These are phyloP conservation scores for Linderina pennispora DNA, from an alignment of 192 early-diverging fungal genomes.

Conservation along the genomic window DNA sequence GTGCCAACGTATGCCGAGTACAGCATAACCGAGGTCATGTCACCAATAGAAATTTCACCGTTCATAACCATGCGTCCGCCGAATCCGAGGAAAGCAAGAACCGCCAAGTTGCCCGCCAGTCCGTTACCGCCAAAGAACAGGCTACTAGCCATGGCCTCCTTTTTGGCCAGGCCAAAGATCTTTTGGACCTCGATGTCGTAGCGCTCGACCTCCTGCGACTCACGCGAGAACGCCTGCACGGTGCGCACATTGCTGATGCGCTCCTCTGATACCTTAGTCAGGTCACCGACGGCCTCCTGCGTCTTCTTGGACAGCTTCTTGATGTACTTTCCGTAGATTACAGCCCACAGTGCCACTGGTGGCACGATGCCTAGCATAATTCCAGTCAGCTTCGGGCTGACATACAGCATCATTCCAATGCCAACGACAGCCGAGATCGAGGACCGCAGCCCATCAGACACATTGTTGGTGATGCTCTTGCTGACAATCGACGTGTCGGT, in stretches of 20 bases:
- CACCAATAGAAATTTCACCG: slow-evolving; percentile 56
- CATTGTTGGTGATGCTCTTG: slow-evolving; percentile 66
- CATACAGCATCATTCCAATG: slow-evolving; percentile 61
- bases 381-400: slow-evolving; percentile 58
- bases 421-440: slow-evolving; percentile 54
- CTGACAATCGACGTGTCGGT: slow-evolving; percentile 71
- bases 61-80: slow-evolving; percentile 59
- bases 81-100: slow-evolving; percentile 58
- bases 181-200: slow-evolving; percentile 32
- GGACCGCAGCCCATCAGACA: slow-evolving; percentile 66
- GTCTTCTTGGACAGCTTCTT: slow-evolving; percentile 54
- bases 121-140: slow-evolving; percentile 61
- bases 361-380: slow-evolving; percentile 73
- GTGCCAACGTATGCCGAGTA: slow-evolving; percentile 64
- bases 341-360: slow-evolving; percentile 61
- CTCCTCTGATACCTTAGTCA: slow-evolving; percentile 66
- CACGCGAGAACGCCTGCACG: slow-evolving; percentile 46
- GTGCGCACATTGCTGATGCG: slow-evolving; percentile 48
- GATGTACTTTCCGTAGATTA: slow-evolving; percentile 62
- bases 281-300: slow-evolving; percentile 59
- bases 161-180: slow-evolving; percentile 39
- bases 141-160: slow-evolving; percentile 52
- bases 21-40: slow-evolving; percentile 61
- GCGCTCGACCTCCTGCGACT: slow-evolving; percentile 26
- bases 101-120: slow-evolving; percentile 55